A percentile compares a stretch with the other conserved stretches of the same genome.
These are phyloP conservation scores for Neurospora sp. DNA, from an alignment of 495 filamentous ascomycete species.

Conservation along the genomic window DNA sequence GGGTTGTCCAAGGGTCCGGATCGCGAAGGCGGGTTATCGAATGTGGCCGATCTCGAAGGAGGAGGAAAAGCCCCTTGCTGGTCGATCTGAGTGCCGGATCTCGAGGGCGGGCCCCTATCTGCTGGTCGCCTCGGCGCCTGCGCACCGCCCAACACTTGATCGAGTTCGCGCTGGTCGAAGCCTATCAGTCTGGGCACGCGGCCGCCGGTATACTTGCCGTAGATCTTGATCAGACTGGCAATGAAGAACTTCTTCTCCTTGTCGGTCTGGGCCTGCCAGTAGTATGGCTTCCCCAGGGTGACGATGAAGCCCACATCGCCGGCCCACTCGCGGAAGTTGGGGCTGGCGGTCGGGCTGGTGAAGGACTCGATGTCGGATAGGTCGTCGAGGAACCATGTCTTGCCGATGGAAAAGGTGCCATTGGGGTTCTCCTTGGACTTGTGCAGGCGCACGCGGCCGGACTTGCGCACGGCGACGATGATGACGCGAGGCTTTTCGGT, in stretches of 20 bases:
- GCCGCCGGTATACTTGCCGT: constrained; percentile 87
- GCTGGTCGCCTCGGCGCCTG: constrained; percentile 13
- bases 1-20: neutral
- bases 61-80: neutral
- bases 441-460: constrained; percentile 87
- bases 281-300: constrained; percentile 86
- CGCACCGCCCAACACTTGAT: constrained; percentile 50
- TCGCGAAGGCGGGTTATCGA: neutral
- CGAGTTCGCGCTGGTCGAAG: constrained; percentile 70
- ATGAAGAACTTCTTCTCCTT: constrained; percentile 99
- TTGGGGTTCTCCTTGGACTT: constrained; percentile 93
- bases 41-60: neutral
- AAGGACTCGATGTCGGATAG: constrained; percentile 72
- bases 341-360: constrained; percentile 48
- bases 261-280: constrained; percentile 82
- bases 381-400: constrained; percentile 94
- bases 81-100: neutral
- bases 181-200: constrained; percentile 68
- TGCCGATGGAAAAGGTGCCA: constrained; percentile 91
- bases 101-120: neutral
- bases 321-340: constrained; percentile 66
- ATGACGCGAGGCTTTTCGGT: constrained; percentile 86
- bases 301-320: constrained; percentile 77
- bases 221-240: constrained; percentile 88
- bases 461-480: constrained; percentile 83